phyloP scores from a whole-genome alignment of 345 rosid genomes.

The Rhizophora mangle region DNA sequence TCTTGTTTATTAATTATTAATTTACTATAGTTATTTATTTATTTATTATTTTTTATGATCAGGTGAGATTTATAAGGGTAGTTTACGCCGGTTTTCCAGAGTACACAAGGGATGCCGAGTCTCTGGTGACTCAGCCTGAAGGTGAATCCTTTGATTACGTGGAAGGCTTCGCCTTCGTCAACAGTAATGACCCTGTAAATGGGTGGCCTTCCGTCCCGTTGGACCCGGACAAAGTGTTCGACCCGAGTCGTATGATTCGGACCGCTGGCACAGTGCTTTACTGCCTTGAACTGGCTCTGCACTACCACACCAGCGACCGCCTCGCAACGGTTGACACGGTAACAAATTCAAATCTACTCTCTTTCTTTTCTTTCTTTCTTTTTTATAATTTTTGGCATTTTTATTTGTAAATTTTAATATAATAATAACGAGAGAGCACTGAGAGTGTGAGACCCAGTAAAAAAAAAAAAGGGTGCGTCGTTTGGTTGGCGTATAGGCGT shows the following conservation, averaged over 20 bases:
- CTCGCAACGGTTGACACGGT: slow-evolving; percentile 60
- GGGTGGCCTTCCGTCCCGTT: slow-evolving; percentile 84
- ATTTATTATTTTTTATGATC: slow-evolving; percentile 16
- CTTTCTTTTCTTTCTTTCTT: no score
- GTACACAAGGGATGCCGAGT: slow-evolving; percentile 74
- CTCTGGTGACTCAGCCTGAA: slow-evolving; percentile 53
- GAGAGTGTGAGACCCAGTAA: no score
- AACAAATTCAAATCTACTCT: slow-evolving; percentile 11
- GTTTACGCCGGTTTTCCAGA: slow-evolving; percentile 71
- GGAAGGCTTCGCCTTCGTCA: slow-evolving; percentile 85
- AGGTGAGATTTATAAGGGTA: slow-evolving; percentile 94
- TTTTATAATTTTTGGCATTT: no score
- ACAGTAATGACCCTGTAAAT: slow-evolving; percentile 71
- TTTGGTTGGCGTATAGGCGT: neutral
- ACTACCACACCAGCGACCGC: slow-evolving; percentile 44
- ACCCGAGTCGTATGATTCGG: slow-evolving; percentile 42
- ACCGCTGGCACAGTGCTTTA: slow-evolving; percentile 72
- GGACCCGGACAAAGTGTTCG: slow-evolving; percentile 37
- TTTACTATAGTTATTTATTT: neutral
- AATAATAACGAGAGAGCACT: no score
- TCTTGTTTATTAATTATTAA: no score
- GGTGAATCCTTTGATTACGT: slow-evolving; percentile 73
- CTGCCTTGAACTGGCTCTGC: slow-evolving; percentile 78
- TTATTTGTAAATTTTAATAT: no score
- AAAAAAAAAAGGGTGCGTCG: no score